Evolutionary conservation across 2,329 filamentous ascomycete genomes (phyloP), one percentile per base, ranked within the genome.

Genomic region (Penicillium expansum): DNA sequence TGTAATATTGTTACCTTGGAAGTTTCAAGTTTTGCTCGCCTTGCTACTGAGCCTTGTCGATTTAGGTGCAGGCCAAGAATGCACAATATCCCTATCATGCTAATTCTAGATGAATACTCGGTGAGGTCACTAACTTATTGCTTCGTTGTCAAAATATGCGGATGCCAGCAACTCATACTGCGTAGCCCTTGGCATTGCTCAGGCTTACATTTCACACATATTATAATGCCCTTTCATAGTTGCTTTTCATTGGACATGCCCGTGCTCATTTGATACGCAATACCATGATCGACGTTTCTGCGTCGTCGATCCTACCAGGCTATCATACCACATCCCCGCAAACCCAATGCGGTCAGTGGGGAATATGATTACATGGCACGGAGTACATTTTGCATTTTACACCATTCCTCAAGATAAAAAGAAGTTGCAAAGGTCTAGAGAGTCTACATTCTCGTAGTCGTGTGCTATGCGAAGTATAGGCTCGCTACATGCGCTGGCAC

Each of bases 271-370:
- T 45, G 42, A 48, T 44, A 32, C 27, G 29, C 30, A 43, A 55
- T 43, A 49, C 47, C 30, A 43, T 18, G 52, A 55, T 55, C 44
- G 45, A 55, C 52, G 47, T 39, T 43, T 50, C 52, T 55, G 52
- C 47, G 32, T 51, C 13, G 52, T 51, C 38, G 52, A 55, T 55
- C 52, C 30, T 50, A 30, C 38, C 22, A 38, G 43, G 24, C 22
- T 24, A 38, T 37, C 52, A 50, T 32, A 35, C 29, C 29, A 50
- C 35, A 37, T 50, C 52, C 52, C 52, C 52, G 45, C 52, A 55
- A 51, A 27, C 45, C 30, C 18, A 24, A 55, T 43, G 45, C 52
- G 52, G 45, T 37, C 50, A 47, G 50, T 38, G 45, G 45, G 24
- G 37, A 35, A 10, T 1, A 52, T 45, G 50, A 48, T 41, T 47